phyloP scores from a whole-genome alignment of 345 rosid species.

The Sisymbrium altissimum region DNA sequence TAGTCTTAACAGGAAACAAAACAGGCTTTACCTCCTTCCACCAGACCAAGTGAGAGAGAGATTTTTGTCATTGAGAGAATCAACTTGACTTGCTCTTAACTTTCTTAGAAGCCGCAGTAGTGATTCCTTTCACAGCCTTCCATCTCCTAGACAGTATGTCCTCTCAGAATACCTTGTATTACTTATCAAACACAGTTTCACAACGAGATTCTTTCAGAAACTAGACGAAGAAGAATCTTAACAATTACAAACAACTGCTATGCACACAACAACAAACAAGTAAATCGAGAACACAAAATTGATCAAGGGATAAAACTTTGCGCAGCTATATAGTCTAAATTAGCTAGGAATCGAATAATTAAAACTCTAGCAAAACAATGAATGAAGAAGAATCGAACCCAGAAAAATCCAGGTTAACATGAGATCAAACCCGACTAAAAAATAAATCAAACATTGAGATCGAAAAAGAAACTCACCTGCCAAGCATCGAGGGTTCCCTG shows the following conservation, averaged over 20 bases:
- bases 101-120: conserved; percentile 49
- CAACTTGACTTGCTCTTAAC: conserved; percentile 35
- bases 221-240: neutral
- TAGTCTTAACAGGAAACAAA: conserved; percentile 6
- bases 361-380: too few species aligned
- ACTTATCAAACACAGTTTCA: neutral
- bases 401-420: too few species aligned
- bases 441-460: too few species aligned
- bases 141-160: conserved; percentile 48
- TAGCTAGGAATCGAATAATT: too few species aligned
- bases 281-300: too few species aligned
- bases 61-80: conserved; percentile 56
- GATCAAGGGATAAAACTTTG: too few species aligned
- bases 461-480: too few species aligned
- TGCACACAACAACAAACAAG: too few species aligned
- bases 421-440: too few species aligned
- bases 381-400: too few species aligned
- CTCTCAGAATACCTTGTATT: conserved; percentile 38
- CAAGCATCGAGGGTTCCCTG: too few species aligned
- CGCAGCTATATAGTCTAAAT: too few species aligned
- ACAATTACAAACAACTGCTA: neutral
- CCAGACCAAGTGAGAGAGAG: conserved; percentile 71
- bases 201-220: neutral
- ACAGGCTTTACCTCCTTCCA: conserved; percentile 69
- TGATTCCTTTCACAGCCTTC: conserved; percentile 39